Evolutionary conservation across 169 alveolate genomes (phyloP), one percentile per base, ranked within the genome.

Genomic region (Plasmodium inui): DNA sequence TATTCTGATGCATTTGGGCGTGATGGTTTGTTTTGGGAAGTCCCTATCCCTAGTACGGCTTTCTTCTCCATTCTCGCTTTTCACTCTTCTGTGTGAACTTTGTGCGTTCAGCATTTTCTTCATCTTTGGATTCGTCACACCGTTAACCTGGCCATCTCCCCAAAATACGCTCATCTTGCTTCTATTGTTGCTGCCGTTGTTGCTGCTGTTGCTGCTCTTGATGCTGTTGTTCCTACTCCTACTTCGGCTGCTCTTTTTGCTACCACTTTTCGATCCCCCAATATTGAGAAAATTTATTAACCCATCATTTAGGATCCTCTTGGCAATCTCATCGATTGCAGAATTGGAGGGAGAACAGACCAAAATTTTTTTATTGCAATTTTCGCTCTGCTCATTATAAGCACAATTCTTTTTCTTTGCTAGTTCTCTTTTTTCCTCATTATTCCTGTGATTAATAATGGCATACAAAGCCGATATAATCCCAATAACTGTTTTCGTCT

Each of bases 331-430:
- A 96, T 99, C 99, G 19, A 99, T 98, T 0, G 99, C 99, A 8
- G 99, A 99, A 93, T 99, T 99, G 57, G 99, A 98, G 34, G 99
- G 99, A 22, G 99, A 99, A 91, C 99, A 99, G 73, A 99, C 98
- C 70, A 99, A 96, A 70, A 99, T 97, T 61, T 98, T 95, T 39
- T 53, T 95, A 90, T 55, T 95, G 83, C 78, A 83, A 84, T 26
- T 57, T 70, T 37, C 73, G 72, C n/a, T 44, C 80, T 86, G 86
- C 32, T 84, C 57, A 70, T 78, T 71, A 89, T 84, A 37, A 57
- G 82, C 46, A 32, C 74, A n/a, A 91, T 79, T 76, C 95, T 76
- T 32, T 78, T 44, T 92, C 26, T 32, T 44, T 39, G 22, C 55
- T 57, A 82, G 70, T 26, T 67, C 78, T 37, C 57, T 81, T 30